A percentile compares a stretch with the other conserved stretches of the same genome.
Evolutionary conservation across 164 flowering plant species (phyloP).

Genomic region (Liquidambar formosana): DNA sequence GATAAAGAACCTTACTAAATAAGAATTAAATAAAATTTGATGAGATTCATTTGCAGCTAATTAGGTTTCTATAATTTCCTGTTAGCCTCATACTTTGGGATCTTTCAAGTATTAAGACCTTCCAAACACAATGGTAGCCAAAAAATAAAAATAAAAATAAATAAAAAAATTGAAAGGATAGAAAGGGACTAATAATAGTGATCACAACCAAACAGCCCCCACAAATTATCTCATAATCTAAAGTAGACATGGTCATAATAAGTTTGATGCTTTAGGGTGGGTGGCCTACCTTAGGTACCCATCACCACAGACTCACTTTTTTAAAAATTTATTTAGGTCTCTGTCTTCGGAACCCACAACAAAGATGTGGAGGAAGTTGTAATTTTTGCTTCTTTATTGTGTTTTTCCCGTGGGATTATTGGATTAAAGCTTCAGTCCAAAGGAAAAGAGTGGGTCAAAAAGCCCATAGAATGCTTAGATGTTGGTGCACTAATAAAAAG

Average conservation of each 20-base stretch:
- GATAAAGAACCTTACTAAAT: too few relatives aligned
- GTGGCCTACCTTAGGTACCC: neutral
- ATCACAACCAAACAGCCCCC: neutral
- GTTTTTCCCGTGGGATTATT: too few relatives aligned
- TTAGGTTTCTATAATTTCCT: too few relatives aligned
- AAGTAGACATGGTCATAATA: neutral
- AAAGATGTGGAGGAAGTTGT: slow-evolving; percentile 12
- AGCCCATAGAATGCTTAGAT: slow-evolving; percentile 28
- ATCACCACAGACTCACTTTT: neutral
- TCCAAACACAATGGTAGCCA: too few relatives aligned
- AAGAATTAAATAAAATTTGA: too few relatives aligned
- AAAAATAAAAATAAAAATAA: too few relatives aligned
- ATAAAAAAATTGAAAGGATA: neutral
- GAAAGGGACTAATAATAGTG: neutral
- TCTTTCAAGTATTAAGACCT: too few relatives aligned
- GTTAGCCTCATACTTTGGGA: too few relatives aligned
- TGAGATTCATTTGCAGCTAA: too few relatives aligned
- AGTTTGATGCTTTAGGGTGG: neutral
- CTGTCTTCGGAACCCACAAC: slow-evolving; percentile 3
- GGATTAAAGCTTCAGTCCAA: too few relatives aligned
- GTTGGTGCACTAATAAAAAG: slow-evolving; percentile 18
- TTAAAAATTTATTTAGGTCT: neutral
- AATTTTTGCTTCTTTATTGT: neutral
- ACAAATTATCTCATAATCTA: neutral
- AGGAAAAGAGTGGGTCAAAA: slow-evolving; percentile 36